Evolutionary conservation across 305 asterid genomes (phyloP).

Genomic region (Vinca major): DNA sequence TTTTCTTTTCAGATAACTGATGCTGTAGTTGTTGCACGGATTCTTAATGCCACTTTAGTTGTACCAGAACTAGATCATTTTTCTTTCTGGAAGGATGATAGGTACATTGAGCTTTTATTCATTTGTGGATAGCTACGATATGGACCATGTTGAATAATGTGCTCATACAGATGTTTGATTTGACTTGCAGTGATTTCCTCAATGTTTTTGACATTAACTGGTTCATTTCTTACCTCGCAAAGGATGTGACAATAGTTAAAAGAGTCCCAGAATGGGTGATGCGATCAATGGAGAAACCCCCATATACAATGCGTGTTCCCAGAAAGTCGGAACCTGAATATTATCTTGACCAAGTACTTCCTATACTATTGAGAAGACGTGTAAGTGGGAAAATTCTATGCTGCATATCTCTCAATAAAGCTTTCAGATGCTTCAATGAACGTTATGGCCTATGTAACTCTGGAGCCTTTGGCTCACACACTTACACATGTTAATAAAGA

Average conservation of each 20-base stretch:
- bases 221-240: constrained; percentile 92
- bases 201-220: constrained; percentile 88
- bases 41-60: constrained; percentile 90
- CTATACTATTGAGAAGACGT: constrained; percentile 78
- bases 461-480: background rate
- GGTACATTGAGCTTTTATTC: constrained; percentile 42
- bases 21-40: constrained; percentile 97
- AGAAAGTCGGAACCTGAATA: constrained; percentile 97
- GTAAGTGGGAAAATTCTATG: constrained; percentile 34
- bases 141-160: constrained; percentile 14
- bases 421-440: background rate
- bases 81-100: constrained; percentile 96
- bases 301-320: constrained; percentile 99
- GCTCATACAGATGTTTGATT: constrained; percentile 21
- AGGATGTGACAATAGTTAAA: constrained; percentile 82
- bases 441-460: background rate
- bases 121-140: constrained; percentile 2
- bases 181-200: constrained; percentile 73
- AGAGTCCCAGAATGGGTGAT: constrained; percentile 94
- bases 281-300: constrained; percentile 98
- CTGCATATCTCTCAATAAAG: background rate
- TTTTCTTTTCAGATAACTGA: constrained; percentile 73
- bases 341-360: constrained; percentile 92
- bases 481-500: background rate
- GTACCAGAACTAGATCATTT: constrained; percentile 97